These are phyloP conservation scores for Multifurca ochricompacta DNA, from an alignment of 768 basidiomycete genomes.

Conservation along the genomic window DNA sequence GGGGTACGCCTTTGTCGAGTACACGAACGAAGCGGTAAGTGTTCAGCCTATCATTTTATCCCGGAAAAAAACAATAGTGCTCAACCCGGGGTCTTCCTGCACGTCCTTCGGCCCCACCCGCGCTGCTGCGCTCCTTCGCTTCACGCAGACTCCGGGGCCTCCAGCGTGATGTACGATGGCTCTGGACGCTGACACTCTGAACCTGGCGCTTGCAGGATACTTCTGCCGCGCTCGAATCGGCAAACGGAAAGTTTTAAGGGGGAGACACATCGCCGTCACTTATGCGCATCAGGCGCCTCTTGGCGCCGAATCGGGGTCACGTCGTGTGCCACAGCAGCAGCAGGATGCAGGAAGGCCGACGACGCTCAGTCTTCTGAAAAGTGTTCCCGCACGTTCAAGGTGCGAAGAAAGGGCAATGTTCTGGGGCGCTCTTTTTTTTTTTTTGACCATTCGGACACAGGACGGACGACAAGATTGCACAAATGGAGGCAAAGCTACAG, in stretches of 20 bases:
- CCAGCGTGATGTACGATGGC: neutral
- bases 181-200: conserved; percentile 7
- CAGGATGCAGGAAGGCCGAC: conserved; percentile 64
- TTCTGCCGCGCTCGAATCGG: conserved; percentile 57
- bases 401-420: too few relatives aligned
- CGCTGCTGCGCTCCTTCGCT: conserved; percentile 3
- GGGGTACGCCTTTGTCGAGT: conserved; percentile 94
- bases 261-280: conserved; percentile 86
- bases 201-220: conserved; percentile 60
- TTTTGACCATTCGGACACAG: conserved; percentile 33
- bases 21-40: conserved; percentile 62
- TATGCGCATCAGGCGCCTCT: conserved; percentile 78
- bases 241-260: conserved; percentile 76
- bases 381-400: conserved; percentile 43
- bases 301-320: conserved; percentile 22
- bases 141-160: conserved; percentile 23
- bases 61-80: conserved; percentile 23
- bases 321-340: neutral
- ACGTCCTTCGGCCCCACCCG: conserved; percentile 18
- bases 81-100: conserved; percentile 39
- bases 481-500: conserved; percentile 91
- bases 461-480: conserved; percentile 83
- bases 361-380: conserved; percentile 82
- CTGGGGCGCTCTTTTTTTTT: too few relatives aligned
- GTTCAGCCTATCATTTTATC: conserved; percentile 10